Evolutionary conservation across 164 flowering plant genomes (phyloP), one percentile per base, ranked within the genome.

Genomic region (Berberis vulgaris): DNA sequence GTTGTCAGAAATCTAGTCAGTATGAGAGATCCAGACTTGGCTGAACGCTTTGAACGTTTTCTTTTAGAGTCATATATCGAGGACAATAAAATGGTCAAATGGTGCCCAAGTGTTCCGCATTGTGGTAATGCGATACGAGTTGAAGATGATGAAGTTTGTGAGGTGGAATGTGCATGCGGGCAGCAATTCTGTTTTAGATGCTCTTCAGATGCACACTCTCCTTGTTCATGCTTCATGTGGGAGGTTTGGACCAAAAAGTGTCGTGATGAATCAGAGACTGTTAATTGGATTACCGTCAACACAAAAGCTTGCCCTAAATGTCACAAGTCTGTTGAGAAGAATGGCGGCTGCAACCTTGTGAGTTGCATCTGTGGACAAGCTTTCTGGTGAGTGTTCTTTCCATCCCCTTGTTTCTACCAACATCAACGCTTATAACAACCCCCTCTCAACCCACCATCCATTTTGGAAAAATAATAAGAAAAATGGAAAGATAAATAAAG

Each of bases 71-170:
- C 97, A 12, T 91, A 87, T 64, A 84, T 91, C 49, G 96, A 87
- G 59, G 96, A 87, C 73, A 91, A 91, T 67, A 80, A 72, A 69
- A 83, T 64, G 81, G 94, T 88, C 47, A 91, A 87, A 73, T 91
- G 97, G 97, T 91, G 97, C 73, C 98, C 98, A 43, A 89, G 96
- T 69, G 82, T 79, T 74, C 98, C 98, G 4, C 92, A 89, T 65
- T 91, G 98, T 72, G 98, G 98, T 65, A 89, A 89, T 79, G 98
- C 98, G 7, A 89, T 91, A 59, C 89, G 89, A 46, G 75, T 87
- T 43, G 90, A 84, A 72, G 86, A 81, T 42, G 94, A 84, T 73
- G 70, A 76, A 45, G 74, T 73, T 59, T 84, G 88, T 65, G 96
- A 91, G 73, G 89, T 91, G 62, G 91, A 91, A 81, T 91, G 98